A percentile compares a stretch with the other conserved stretches of the same genome.
These are phyloP conservation scores for Entomortierella parvispora DNA, from an alignment of 192 early-diverging fungal genomes.

Conservation along the genomic window DNA sequence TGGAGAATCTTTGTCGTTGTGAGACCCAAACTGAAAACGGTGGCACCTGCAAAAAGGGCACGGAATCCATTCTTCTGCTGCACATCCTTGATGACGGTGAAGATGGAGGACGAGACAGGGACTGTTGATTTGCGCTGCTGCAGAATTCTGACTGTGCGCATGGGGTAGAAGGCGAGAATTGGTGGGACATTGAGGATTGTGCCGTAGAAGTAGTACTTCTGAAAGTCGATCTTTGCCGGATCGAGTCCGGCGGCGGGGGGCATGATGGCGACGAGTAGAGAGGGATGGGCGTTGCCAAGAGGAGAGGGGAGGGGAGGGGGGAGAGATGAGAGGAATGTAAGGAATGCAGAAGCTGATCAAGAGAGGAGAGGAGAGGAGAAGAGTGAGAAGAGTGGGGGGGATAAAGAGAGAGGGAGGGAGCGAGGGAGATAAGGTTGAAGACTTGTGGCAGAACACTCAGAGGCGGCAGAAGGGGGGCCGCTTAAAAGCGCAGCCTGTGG, in stretches of 20 bases:
- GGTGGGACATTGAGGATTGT: slow-evolving; percentile 53
- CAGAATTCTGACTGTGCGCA: slow-evolving; percentile 50
- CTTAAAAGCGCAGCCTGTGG: slow-evolving; percentile 1
- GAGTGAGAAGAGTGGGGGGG: neutral
- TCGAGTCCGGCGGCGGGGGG: slow-evolving; percentile 37
- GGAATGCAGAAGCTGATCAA: neutral
- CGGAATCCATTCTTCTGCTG: slow-evolving; percentile 47
- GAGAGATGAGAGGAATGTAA: neutral
- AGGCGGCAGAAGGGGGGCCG: too few species aligned
- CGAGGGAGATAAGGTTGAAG: neutral
- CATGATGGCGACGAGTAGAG: slow-evolving; percentile 14
- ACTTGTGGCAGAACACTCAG: too few species aligned
- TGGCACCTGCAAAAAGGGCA: slow-evolving; percentile 45
- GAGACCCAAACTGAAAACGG: slow-evolving; percentile 41
- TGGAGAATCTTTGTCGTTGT: slow-evolving; percentile 50
- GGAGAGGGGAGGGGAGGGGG: neutral
- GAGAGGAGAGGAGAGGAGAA: neutral
- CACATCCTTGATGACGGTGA: slow-evolving; percentile 44
- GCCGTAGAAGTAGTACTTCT: slow-evolving; percentile 49
- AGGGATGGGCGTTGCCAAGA: neutral
- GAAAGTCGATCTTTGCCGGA: slow-evolving; percentile 44
- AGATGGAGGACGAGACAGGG: slow-evolving; percentile 53
- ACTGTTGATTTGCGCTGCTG: slow-evolving; percentile 43
- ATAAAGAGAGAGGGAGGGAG: neutral
- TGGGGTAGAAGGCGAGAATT: slow-evolving; percentile 51